Evolutionary conservation across 345 rosid genomes (phyloP).

Genomic region (Melastoma malabathricum): DNA sequence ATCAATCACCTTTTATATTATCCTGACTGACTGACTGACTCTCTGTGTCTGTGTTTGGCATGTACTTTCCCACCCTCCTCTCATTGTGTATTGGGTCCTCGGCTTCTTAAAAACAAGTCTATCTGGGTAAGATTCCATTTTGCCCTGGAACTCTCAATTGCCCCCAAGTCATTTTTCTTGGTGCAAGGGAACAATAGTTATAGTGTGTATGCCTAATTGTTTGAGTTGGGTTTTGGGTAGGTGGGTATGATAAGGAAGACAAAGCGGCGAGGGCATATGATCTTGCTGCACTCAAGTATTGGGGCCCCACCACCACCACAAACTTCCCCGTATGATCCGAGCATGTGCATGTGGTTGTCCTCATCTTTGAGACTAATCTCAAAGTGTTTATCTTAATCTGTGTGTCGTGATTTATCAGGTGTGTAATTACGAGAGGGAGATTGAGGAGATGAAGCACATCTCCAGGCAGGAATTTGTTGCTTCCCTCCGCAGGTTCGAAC

Average conservation of each 20-base stretch:
- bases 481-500: slow-evolving; percentile 85
- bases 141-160: too few relatives aligned
- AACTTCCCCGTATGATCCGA: slow-evolving; percentile 76
- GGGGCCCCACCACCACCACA: slow-evolving; percentile 87
- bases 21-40: too few relatives aligned
- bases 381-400: not conserved
- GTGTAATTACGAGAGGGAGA: slow-evolving; percentile 66
- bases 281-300: slow-evolving; percentile 94
- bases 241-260: slow-evolving; percentile 93
- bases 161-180: too few relatives aligned
- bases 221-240: too few relatives aligned
- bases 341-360: too few relatives aligned
- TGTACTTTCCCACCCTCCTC: too few relatives aligned
- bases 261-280: slow-evolving; percentile 92
- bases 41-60: too few relatives aligned
- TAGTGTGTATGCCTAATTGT: too few relatives aligned
- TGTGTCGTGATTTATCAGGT: slow-evolving; percentile 22
- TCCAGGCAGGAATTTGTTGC: slow-evolving; percentile 89
- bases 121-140: slow-evolving; percentile 7
- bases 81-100: too few relatives aligned
- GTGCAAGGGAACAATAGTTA: too few relatives aligned
- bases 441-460: slow-evolving; percentile 81
- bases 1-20: too few relatives aligned
- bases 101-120: slow-evolving; percentile 1
- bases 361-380: too few relatives aligned